These are phyloP conservation scores for Citrus hindsii DNA, from an alignment of 345 rosid genomes.

Conservation along the genomic window DNA sequence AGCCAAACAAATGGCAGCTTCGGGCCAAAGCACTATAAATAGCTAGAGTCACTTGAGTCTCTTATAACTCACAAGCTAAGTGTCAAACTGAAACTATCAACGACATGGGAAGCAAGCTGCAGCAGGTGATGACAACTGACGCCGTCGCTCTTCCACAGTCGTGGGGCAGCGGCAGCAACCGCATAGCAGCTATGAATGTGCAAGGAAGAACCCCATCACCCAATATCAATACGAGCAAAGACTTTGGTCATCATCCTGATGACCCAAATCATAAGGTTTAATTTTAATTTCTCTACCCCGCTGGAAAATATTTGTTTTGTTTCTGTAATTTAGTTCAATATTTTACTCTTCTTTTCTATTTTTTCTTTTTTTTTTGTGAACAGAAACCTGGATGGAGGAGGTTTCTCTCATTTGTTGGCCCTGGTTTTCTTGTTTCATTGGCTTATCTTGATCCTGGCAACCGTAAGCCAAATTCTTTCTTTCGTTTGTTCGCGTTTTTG, in stretches of 20 bases:
- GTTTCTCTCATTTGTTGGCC: slow-evolving; percentile 51
- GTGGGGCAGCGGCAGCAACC: slow-evolving; percentile 19
- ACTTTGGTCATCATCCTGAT: neutral
- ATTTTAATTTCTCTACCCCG: neutral
- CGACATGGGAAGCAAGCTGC: slow-evolving; percentile 19
- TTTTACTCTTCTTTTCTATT: too few relatives aligned
- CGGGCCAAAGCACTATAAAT: neutral
- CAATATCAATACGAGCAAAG: neutral
- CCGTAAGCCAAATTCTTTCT: slow-evolving; percentile 20
- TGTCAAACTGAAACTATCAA: neutral
- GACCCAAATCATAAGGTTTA: slow-evolving; percentile 9
- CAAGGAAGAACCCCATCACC: slow-evolving; percentile 16
- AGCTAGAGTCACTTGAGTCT: too few relatives aligned
- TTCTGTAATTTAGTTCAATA: neutral
- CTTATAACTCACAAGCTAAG: neutral
- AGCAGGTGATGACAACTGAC: neutral
- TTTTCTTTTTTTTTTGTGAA: neutral
- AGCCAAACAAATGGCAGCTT: neutral
- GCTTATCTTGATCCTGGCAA: slow-evolving; percentile 74
- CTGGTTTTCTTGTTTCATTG: slow-evolving; percentile 58
- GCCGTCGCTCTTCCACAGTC: neutral
- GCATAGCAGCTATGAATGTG: slow-evolving; percentile 28
- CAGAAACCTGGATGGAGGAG: slow-evolving; percentile 59
- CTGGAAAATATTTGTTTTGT: neutral
- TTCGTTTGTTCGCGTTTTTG: neutral